These are phyloP conservation scores for Cubamyces sp. DNA, from an alignment of 768 basidiomycete species.

Conservation along the genomic window DNA sequence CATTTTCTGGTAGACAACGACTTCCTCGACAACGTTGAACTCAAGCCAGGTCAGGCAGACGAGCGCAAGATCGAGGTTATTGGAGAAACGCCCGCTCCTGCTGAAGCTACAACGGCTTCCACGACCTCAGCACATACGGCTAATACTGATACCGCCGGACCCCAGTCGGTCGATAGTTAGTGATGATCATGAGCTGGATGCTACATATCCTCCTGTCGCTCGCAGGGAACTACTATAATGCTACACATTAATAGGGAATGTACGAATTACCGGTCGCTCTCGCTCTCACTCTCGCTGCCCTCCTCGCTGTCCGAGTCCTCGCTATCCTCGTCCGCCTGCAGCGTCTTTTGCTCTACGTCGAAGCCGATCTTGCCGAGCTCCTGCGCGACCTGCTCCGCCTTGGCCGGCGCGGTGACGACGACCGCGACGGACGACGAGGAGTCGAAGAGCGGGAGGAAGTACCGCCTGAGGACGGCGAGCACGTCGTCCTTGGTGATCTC, in stretches of 20 bases:
- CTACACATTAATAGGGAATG: constrained; percentile 17
- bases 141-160: not conserved
- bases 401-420: constrained; percentile 82
- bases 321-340: constrained; percentile 57
- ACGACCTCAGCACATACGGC: not conserved
- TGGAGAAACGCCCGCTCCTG: constrained; percentile 28
- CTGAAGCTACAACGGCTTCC: not conserved
- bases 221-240: constrained; percentile 10
- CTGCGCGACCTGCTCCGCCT: constrained; percentile 69
- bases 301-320: constrained; percentile 39
- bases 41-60: constrained; percentile 76
- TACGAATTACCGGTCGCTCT: constrained; percentile 17
- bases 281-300: constrained; percentile 23
- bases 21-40: constrained; percentile 80
- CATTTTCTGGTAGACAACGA: constrained; percentile 90
- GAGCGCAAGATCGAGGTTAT: constrained; percentile 67
- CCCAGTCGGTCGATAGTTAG: not conserved
- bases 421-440: constrained; percentile 76
- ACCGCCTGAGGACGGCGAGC: constrained; percentile 62
- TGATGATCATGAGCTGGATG: constrained; percentile 23
- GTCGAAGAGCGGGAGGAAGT: constrained; percentile 87
- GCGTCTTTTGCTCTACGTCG: constrained; percentile 69
- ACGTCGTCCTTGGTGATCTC: constrained; percentile 81
- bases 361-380: constrained; percentile 74
- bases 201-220: constrained; percentile 11